phyloP scores from a whole-genome alignment of 2,329 filamentous ascomycete genomes.

The Curvularia sp. region DNA sequence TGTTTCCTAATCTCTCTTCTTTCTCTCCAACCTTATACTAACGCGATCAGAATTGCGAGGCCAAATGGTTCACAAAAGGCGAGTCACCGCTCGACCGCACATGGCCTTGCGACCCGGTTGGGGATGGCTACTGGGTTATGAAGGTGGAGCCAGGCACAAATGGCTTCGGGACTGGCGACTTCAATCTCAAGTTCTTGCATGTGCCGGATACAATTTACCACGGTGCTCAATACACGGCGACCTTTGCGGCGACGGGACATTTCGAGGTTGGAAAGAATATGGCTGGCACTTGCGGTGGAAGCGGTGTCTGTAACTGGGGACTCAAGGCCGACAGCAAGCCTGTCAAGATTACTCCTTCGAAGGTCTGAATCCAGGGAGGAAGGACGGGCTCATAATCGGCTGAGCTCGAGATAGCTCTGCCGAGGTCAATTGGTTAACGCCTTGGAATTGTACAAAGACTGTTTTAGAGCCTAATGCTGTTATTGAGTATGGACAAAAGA shows the following conservation, averaged over 20 bases:
- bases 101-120: constrained; percentile 34
- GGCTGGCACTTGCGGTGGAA: constrained; percentile 27
- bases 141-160: constrained; percentile 22
- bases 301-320: constrained; percentile 29
- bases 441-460: background rate
- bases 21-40: background rate
- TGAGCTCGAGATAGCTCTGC: background rate
- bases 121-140: constrained; percentile 36
- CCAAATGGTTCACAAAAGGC: constrained; percentile 28
- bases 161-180: constrained; percentile 22
- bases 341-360: constrained; percentile 3
- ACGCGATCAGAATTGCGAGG: constrained; percentile 31
- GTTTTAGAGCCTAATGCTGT: background rate
- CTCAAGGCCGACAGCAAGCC: constrained; percentile 5
- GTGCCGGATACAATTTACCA: constrained; percentile 22
- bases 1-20: background rate
- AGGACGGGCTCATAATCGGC: background rate
- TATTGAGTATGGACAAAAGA: background rate
- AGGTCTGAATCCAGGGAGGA: background rate
- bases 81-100: constrained; percentile 29
- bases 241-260: constrained; percentile 20
- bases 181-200: constrained; percentile 36
- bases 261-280: constrained; percentile 29
- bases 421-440: background rate
- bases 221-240: constrained; percentile 25